Base-by-base conservation (phyloP, 345 rosid genomes). In the Salix suchowensis region DNA sequence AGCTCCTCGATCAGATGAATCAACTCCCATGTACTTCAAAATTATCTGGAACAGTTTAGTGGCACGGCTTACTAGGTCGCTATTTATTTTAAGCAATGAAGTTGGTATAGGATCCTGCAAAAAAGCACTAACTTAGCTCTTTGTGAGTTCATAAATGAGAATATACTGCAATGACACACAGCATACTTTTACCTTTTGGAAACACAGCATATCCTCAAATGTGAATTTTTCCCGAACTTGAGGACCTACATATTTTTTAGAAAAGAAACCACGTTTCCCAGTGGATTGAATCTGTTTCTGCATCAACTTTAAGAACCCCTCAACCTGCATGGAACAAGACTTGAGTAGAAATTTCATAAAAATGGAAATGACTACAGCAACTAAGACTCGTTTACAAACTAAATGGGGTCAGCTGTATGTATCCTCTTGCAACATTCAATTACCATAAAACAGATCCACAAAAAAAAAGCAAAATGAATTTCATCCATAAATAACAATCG, bases 171-270 rank as follows among this genome's bases (percentile, higher is more conserved):
- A 66, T 7, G 18, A 74, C 69, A 26, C 6, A 12, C 32, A 55
- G 52, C 23, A 61, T 42, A 40, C 15, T 68, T 36, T 61, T 34
- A 96, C 99, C 99, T 93, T 93, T 79, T 96, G 98, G 83, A 91
- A 96, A 83, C 94, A 93, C 64, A 96, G 78, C 99, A 96, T 96
- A 80, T 96, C 99, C 87, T 93, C 97, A 73, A 96, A 91, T 8
- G 98, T 91, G 86, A 89, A 91, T 74, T 89, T 94, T 72, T 90
- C 99, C 70, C 87, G 89, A 76, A 88, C 88, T 79, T 89, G 91
- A 82, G 90, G 84, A 40, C 93, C 96, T 1, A 69, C 79, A 10
- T 96, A 83, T 75, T 92, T 96, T 80, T 93, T 96, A 19, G 87
- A 91, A 81, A 96, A 96, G 83, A 96, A 91, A 16, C 96, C 91